Evolutionary conservation across 176 grass and related monocot species (phyloP), one percentile per base, ranked within the genome.

Genomic region (Miscanthus lutarioriparius): DNA sequence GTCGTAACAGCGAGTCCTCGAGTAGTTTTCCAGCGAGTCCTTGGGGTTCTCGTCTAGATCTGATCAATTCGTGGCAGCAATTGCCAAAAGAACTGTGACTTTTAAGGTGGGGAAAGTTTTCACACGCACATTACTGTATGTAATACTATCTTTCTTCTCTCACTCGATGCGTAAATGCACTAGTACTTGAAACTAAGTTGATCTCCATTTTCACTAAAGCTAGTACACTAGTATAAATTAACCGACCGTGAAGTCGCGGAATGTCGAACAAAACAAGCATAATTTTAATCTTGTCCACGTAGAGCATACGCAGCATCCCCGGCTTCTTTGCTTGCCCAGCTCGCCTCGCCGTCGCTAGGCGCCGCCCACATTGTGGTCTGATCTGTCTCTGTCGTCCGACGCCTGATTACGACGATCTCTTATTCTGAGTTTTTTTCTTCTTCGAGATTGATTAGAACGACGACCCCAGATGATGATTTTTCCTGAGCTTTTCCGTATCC

Each of bases 321-420:
- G 43, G 62, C 70, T 33, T 23, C 61, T 4, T 49, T 48, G 71
- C 71, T 74, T 30, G 40, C 25, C 41, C 41, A 74, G 71, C 71
- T 49, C 25, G 12, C 25, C 59, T 63, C 30, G 70, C 67, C 48
- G 40, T 22, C 19, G 56, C 8, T 2, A 27, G 44, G 8, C 43
- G 16, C 48, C 5, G 48, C 19, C 36, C 66, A 27, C 45, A 76
- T 13, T 22, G 0, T 9, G 19, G 1, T 7, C 17, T 53, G 19
- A 58, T 58, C 53, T 32, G 45, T 84, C 72, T 4, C 62, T 2
- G 62, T 84, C 73, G 30, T 77, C 33, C 73, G 37, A 84, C 73
- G 71, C 71, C 71, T 30, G 40, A 7, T 9, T 5, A 45, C 43
- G 39, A 11, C n/a, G 7, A 44, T 45, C 6, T 27, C 70, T 16